Evolutionary conservation across 1,284 basidiomycete species (phyloP), one percentile per base, ranked within the genome.

Genomic region (Austroboletus niveus): DNA sequence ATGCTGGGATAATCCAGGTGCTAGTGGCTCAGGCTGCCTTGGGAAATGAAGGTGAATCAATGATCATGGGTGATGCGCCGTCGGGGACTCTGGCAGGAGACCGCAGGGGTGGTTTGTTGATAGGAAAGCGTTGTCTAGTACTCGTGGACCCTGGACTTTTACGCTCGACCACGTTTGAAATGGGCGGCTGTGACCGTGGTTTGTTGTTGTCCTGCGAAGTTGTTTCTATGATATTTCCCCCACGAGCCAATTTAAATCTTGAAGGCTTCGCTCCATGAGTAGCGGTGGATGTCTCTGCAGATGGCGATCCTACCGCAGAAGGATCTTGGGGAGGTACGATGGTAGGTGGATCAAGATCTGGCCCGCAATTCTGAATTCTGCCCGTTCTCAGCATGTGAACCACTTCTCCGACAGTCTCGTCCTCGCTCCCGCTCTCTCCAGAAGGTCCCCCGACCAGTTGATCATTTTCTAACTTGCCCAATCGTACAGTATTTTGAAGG

Each of bases 381-480:
- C 83, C 84, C 52, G 74, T 76, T 49, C 70, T 75, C 46, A 89
- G 63, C 48, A 84, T 71, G 29, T 83, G 78, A 30, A 86, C 58
- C 31, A 85, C 71, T 53, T 80, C 80, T 60, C 75, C 77, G 42
- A 77, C 64, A 11, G 69, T 71, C 50, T 79, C 79, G 10, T 76
- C 74, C 36, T 87, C 85, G 44, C 79, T 81, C 30, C 72, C 82
- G 48, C 80, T 82, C 35, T 85, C 84, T 38, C 73, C 75, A 30
- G 68, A 71, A 35, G 75, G 74, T 8, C 75, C 78, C 3, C 82
- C 84, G 7, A 83, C 71, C 6, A 90, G 73, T 31, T 74, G 71
- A 14, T 73, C 74, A 32, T 78, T 69, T 35, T 85, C 79, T 20
- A 89, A 57, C 61, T 81, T 85, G 5, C 87, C 87, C 30, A 79